phyloP scores from a whole-genome alignment of 768 basidiomycete genomes.

The Tylopilus sp. region DNA sequence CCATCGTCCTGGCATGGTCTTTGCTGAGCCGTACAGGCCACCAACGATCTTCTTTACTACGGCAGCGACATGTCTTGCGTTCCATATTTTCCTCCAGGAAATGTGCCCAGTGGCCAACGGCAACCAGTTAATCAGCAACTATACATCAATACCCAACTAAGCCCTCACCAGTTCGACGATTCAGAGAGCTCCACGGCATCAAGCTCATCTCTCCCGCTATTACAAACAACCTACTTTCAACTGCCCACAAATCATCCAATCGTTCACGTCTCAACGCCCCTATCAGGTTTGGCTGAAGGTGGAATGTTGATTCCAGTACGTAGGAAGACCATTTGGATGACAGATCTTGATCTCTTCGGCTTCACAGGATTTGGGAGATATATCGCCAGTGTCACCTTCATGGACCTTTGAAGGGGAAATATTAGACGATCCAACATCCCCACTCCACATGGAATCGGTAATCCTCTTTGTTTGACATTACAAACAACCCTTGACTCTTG shows the following conservation, averaged over 20 bases:
- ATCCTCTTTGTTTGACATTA: not conserved
- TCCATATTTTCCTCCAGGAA: not conserved
- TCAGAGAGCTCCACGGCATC: constrained; percentile 17
- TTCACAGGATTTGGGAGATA: constrained; percentile 11
- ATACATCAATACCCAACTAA: constrained; percentile 19
- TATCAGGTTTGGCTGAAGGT: constrained; percentile 5
- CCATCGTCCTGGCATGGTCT: not conserved
- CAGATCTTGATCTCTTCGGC: not conserved
- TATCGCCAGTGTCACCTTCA: constrained; percentile 10
- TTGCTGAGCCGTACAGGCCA: constrained; percentile 10
- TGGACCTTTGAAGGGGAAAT: constrained; percentile 1
- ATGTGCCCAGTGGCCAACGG: not conserved
- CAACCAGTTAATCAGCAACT: constrained; percentile 13
- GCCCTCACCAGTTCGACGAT: constrained; percentile 2
- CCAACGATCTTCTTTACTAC: not conserved
- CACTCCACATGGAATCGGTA: constrained; percentile 10
- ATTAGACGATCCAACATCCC: not conserved
- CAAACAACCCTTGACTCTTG: not conserved
- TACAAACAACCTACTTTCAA: constrained; percentile 12
- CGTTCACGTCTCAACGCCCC: constrained; percentile 8
- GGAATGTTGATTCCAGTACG: constrained; percentile 10
- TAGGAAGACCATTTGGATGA: not conserved
- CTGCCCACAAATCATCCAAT: not conserved
- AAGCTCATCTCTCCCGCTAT: constrained; percentile 2
- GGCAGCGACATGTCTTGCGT: not conserved